Evolutionary conservation across 345 rosid genomes (phyloP), one percentile per base, ranked within the genome.

Genomic region (Lumnitzera racemosa): DNA sequence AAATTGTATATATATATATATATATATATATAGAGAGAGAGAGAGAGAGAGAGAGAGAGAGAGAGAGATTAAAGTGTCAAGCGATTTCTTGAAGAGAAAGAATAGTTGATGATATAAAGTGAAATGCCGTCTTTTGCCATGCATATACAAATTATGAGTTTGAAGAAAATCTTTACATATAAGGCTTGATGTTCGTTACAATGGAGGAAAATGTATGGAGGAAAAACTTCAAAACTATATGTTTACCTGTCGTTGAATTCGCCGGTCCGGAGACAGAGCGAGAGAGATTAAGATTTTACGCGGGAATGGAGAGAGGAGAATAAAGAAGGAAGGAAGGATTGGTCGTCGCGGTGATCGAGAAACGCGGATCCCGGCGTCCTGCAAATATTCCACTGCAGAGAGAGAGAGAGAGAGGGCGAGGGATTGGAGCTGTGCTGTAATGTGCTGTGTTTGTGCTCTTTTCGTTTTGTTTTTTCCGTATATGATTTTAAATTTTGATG

Each of bases 291-390:
- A n/a, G 24, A 65, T 58, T 53, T 68, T 16, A 61, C 67, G 55
- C 49, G 68, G 61, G 63, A 48, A 66, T 66, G 64, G 51, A 60
- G 67, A 62, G 73, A 56, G 41, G 73, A 56, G 41, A 47, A 61
- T 63, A 66, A 61, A 46, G 64, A 47, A 24, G 56, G 43, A 4
- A 61, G 67, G 61, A 50, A 56, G 63, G 66, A 47, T 61, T 23
- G 52, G 70, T 48, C 43, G 64, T 53, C 53, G 72, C 61, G 50
- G 71, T 36, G 74, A 86, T 81, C 83, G 74, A 74, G 69, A 75
- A 67, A 67, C 66, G 72, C 80, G 70, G 85, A 83, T 86, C 82
- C 85, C 85, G 72, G 75, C 67, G 74, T 24, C 65, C 64, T 63
- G 74, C 58, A 65, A 69, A 77, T 71, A 71, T 71, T 68, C 83